Evolutionary conservation across 495 filamentous ascomycete species (phyloP), one percentile per base, ranked within the genome.

Genomic region (Aspergillus sclerotioniger): DNA sequence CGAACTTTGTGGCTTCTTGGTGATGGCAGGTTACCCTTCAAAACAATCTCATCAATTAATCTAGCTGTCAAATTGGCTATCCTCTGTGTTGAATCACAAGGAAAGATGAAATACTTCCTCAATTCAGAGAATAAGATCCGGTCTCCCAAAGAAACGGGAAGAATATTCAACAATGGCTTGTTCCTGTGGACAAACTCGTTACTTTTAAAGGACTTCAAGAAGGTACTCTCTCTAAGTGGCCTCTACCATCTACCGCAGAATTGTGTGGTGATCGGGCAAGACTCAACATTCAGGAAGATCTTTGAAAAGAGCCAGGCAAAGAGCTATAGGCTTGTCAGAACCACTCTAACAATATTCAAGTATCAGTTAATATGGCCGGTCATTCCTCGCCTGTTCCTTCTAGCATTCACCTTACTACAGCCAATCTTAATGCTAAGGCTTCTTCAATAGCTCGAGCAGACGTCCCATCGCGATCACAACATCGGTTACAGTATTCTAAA

Each of bases 131-230:
- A 20, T 21, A 15, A 1, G 1, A 47, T 4, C 6, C 44, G 16
- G 21, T 47, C 44, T 9, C 44, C 44, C 0, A 17, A 47, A 28
- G 44, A 47, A 28, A 47, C 44, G 44, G 21, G 21, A 21, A 17
- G 44, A 21, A 20, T 47, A 47, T 47, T 47, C 44, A 47, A 17
- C 21, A 47, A 47, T 47, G 44, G 44, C 12, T 28, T 45, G 13
- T 45, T 45, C 43, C 43, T 45, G 43, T 45, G 43, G 43, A 45
- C 44, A 20, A 47, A 47, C 44, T 21, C 44, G 6, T 28, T 47
- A 9, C 44, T 47, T 21, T 21, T 20, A 2, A 47, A 7, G 44
- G 44, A 17, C 12, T 47, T 47, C 44, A 47, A 47, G 12, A 47
- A 20, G 6, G 44, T 28, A 1, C 44, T 47, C 21, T 47, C 44